These are phyloP conservation scores for Galeopsis tetrahit DNA, from an alignment of 257 asterid genomes.

Conservation along the genomic window DNA sequence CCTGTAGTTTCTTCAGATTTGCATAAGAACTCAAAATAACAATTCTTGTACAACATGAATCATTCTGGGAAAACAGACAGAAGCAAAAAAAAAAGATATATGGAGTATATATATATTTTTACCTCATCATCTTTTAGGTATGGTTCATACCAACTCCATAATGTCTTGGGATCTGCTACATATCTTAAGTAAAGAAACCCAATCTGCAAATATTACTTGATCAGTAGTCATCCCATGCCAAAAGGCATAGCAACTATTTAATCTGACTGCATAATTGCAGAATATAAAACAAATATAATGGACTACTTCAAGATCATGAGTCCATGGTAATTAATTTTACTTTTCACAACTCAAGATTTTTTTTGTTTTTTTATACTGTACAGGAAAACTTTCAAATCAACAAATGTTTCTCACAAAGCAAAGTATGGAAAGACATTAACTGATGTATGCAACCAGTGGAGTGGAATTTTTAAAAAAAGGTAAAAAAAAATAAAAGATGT, in stretches of 20 bases:
- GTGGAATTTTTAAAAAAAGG: not conserved
- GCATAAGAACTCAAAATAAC: constrained; percentile 26
- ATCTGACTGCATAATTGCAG: constrained; percentile 24
- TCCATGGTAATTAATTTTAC: not conserved
- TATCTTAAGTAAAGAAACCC: constrained; percentile 93
- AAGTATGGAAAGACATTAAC: not conserved
- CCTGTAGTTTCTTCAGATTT: constrained; percentile 1
- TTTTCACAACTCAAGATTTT: not conserved
- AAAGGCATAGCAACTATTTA: constrained; percentile 15
- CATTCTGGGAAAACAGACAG: constrained; percentile 10
- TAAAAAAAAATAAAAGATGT: not conserved
- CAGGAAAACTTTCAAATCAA: constrained; percentile 1
- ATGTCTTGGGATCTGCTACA: constrained; percentile 87
- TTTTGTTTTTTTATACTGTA: not conserved
- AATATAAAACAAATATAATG: not conserved
- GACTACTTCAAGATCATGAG: constrained; percentile 6
- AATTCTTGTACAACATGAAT: constrained; percentile 16
- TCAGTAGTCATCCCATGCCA: constrained; percentile 22
- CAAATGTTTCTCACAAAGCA: not conserved
- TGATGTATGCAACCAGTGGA: too few relatives aligned
- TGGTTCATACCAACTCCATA: constrained; percentile 96
- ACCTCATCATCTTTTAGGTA: constrained; percentile 97
- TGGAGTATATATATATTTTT: constrained; percentile 33
- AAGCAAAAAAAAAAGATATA: constrained; percentile 9
- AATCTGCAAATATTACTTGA: constrained; percentile 50